Evolutionary conservation across 345 rosid genomes (phyloP).

Genomic region (Viola odorata): DNA sequence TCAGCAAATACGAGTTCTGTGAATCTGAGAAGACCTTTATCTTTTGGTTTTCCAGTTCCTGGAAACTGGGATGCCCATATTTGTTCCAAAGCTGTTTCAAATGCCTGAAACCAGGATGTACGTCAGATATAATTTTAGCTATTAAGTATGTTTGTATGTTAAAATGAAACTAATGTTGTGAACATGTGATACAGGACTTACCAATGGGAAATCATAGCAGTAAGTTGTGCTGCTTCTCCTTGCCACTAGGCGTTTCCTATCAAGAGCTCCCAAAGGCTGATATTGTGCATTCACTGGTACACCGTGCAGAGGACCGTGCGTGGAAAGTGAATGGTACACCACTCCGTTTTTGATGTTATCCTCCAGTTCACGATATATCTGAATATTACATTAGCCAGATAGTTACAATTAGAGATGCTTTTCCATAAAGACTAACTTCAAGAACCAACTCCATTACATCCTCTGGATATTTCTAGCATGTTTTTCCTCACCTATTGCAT

Average conservation of each 20-base stretch:
- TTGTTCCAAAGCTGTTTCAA: slow-evolving; percentile 71
- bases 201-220: slow-evolving; percentile 97
- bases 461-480: neutral
- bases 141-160: neutral
- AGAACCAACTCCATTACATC: neutral
- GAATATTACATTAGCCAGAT: slow-evolving; percentile 24
- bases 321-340: slow-evolving; percentile 63
- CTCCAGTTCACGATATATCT: slow-evolving; percentile 90
- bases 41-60: slow-evolving; percentile 41
- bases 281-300: slow-evolving; percentile 55
- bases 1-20: slow-evolving; percentile 80
- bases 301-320: slow-evolving; percentile 59
- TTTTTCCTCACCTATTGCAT: neutral
- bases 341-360: slow-evolving; percentile 46
- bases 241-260: slow-evolving; percentile 75
- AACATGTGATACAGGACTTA: slow-evolving; percentile 32
- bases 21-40: slow-evolving; percentile 45
- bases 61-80: slow-evolving; percentile 69
- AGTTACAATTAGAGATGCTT: neutral
- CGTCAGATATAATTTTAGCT: slow-evolving; percentile 12
- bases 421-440: neutral
- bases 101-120: slow-evolving; percentile 56
- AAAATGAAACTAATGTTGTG: neutral
- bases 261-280: slow-evolving; percentile 70
- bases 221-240: slow-evolving; percentile 85